phyloP scores from a whole-genome alignment of 2,329 filamentous ascomycete species.

The Sporothrix inflata region DNA sequence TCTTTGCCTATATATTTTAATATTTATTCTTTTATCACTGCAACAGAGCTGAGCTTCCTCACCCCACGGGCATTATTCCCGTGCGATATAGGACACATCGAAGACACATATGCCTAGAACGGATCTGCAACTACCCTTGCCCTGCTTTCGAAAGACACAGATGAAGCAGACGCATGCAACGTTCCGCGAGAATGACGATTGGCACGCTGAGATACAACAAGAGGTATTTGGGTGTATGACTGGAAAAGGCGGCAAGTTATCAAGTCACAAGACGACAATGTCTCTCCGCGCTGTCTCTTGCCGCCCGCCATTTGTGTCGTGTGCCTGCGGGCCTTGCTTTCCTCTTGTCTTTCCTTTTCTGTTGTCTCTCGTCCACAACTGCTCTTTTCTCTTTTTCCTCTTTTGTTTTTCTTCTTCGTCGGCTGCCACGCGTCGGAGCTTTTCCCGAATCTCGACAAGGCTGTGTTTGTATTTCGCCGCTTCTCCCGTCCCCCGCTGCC shows the following conservation, averaged over 20 bases:
- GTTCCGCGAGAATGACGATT: constrained; percentile 15
- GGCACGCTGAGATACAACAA: constrained; percentile 9
- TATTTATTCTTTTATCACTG: not conserved
- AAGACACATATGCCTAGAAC: not conserved
- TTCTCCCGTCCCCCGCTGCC: constrained; percentile 3
- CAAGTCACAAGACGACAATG: not conserved
- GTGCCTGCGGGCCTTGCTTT: not conserved
- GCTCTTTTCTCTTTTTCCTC: not conserved
- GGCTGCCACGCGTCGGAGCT: not conserved
- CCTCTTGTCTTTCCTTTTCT: not conserved
- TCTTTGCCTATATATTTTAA: constrained; percentile 3
- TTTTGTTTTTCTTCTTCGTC: not conserved
- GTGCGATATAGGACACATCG: not conserved
- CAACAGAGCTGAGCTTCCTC: not conserved
- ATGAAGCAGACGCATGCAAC: constrained; percentile 19
- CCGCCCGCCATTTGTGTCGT: not conserved
- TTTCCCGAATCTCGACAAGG: constrained; percentile 12
- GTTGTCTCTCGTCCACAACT: not conserved
- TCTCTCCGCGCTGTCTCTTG: not conserved
- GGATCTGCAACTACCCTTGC: not conserved
- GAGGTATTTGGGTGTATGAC: not conserved
- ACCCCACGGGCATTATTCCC: not conserved
- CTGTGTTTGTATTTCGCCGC: not conserved
- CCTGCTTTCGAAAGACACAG: not conserved
- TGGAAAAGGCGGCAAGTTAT: not conserved